Percentiles rank a stretch among this genome's conserved stretches.
These are phyloP conservation scores for Xylaria nigripes DNA, from an alignment of 495 filamentous ascomycete genomes.

Conservation along the genomic window DNA sequence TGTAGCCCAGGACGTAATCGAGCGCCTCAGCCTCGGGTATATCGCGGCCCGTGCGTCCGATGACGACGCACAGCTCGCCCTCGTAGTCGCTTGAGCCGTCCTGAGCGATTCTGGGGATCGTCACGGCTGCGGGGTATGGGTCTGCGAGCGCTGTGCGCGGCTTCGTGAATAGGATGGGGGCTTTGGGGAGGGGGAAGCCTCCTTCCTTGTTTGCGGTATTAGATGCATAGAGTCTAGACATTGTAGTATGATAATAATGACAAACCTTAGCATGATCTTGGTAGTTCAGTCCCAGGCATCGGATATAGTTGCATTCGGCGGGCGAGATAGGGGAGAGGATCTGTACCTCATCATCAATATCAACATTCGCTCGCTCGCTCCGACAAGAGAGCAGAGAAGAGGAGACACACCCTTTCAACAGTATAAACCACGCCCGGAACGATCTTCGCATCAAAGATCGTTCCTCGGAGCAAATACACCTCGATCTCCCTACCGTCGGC, in stretches of 20 bases:
- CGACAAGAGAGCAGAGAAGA: neutral
- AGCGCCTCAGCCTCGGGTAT: constrained; percentile 39
- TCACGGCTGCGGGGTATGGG: constrained; percentile 37
- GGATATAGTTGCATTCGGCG: constrained; percentile 40
- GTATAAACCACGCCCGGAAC: constrained; percentile 27
- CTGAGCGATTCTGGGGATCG: constrained; percentile 37
- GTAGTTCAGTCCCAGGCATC: constrained; percentile 43
- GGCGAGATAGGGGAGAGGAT: constrained; percentile 29
- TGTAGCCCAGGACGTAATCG: constrained; percentile 44
- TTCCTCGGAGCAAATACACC: constrained; percentile 29
- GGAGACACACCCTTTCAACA: constrained; percentile 17
- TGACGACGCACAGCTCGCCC: constrained; percentile 40
- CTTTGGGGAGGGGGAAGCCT: constrained; percentile 32
- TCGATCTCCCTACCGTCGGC: constrained; percentile 28
- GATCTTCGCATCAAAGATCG: constrained; percentile 33
- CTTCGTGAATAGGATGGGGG: constrained; percentile 41
- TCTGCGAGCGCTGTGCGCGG: constrained; percentile 36
- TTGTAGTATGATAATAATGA: neutral
- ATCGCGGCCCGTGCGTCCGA: constrained; percentile 40
- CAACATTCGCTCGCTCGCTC: too few relatives aligned
- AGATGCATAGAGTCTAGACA: neutral
- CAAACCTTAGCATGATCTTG: constrained; percentile 30
- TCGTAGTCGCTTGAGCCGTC: constrained; percentile 45
- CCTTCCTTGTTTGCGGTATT: constrained; percentile 15
- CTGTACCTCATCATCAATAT: neutral